Conservation (phyloP, 768 basidiomycete genomes). For the Pluteus cervinus region DNA sequence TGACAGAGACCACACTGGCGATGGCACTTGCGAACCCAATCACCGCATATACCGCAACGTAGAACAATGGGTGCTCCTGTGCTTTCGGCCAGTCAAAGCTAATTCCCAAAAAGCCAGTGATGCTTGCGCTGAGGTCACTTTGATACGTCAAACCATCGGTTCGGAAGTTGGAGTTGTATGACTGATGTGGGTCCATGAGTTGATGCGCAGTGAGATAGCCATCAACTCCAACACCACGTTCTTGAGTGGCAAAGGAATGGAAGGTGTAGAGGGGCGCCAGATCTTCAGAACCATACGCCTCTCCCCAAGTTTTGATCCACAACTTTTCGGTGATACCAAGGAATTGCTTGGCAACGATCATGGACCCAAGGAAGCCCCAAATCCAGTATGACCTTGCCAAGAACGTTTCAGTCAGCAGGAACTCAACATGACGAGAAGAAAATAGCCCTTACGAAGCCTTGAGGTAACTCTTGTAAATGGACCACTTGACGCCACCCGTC, state of each 20-base stretch:
- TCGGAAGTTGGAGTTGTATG: too few species aligned
- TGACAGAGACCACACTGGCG: conserved; percentile 36
- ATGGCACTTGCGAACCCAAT: conserved; percentile 49
- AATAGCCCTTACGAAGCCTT: conserved; percentile 65
- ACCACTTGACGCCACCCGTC: conserved; percentile 78
- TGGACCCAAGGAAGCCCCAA: conserved; percentile 46
- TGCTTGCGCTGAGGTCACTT: conserved; percentile 13
- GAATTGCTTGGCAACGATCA: conserved; percentile 45
- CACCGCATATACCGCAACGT: conserved; percentile 58
- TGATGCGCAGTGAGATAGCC: conserved; percentile 24
- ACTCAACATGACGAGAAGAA: background rate
- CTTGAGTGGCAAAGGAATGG: conserved; percentile 28
- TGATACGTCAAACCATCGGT: too few species aligned
- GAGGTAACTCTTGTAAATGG: conserved; percentile 61
- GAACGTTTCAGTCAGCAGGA: background rate
- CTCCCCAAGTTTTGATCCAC: conserved; percentile 80
- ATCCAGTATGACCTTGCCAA: conserved; percentile 58
- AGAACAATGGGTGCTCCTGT: conserved; percentile 60
- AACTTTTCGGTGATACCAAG: conserved; percentile 55
- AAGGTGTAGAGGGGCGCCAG: conserved; percentile 22
- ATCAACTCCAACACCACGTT: conserved; percentile 31
- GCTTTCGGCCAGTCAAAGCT: conserved; percentile 46
- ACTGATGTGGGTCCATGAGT: conserved; percentile 18
- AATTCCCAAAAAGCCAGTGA: conserved; percentile 19
- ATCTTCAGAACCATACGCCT: conserved; percentile 39